Evolutionary conservation across 106 monocot genomes (phyloP).

Genomic region (Acanthochlamys bracteata): DNA sequence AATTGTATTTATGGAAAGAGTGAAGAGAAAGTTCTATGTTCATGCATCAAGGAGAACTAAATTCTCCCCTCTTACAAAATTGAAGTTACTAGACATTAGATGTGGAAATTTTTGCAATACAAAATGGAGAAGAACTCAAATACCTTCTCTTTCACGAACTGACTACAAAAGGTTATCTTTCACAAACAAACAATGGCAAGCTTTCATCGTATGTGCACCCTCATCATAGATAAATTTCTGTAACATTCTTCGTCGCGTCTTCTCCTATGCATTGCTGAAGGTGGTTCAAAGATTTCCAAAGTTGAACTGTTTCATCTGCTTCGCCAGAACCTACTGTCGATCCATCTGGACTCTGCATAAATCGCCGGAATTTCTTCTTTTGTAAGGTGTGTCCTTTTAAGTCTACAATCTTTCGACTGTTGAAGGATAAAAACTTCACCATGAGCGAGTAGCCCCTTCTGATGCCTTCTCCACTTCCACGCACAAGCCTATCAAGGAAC

Average conservation of each 20-base stretch:
- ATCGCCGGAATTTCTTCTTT: constrained; percentile 1
- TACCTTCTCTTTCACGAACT: too few relatives aligned
- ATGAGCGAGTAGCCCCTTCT: constrained; percentile 47
- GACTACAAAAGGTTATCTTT: too few relatives aligned
- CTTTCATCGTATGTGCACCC: constrained; percentile 10
- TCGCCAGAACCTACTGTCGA: constrained; percentile 35
- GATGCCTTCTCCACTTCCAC: constrained; percentile 47
- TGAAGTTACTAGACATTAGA: too few relatives aligned
- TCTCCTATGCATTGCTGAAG: not conserved
- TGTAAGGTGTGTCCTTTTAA: constrained; percentile 35
- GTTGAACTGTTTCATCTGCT: constrained; percentile 34
- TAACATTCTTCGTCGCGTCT: not conserved
- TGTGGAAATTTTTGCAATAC: too few relatives aligned
- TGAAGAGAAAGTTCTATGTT: too few relatives aligned
- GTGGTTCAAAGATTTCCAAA: constrained; percentile 31
- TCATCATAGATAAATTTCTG: not conserved
- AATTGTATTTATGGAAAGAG: too few relatives aligned
- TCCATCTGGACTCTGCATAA: constrained; percentile 52
- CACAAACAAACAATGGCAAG: too few relatives aligned
- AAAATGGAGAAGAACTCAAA: too few relatives aligned
- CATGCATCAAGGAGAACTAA: too few relatives aligned
- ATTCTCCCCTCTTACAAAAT: too few relatives aligned
- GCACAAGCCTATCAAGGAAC: constrained; percentile 26
- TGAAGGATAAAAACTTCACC: constrained; percentile 45
- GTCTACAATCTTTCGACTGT: constrained; percentile 32